Conservation (phyloP, 768 basidiomycete genomes). For the Tephrocybe sp. region DNA sequence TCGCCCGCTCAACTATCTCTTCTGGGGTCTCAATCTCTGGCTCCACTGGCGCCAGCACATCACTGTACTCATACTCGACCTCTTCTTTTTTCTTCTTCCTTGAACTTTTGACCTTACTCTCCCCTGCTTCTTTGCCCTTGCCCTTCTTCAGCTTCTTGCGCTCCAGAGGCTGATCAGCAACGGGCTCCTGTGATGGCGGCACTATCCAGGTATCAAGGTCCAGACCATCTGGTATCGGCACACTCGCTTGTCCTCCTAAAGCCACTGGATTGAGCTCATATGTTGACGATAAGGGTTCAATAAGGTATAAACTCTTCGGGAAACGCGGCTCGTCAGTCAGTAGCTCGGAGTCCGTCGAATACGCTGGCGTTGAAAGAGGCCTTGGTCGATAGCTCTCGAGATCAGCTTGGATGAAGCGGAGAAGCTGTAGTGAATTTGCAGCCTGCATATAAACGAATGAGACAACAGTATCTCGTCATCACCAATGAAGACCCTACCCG, state of each 20-base stretch:
- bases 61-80: conserved; percentile 24
- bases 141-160: conserved; percentile 48
- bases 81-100: conserved; percentile 34
- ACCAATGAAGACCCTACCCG: conserved; percentile 48
- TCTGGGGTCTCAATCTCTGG: conserved; percentile 54
- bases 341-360: conserved; percentile 41
- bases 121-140: conserved; percentile 28
- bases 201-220: conserved; percentile 88
- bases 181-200: conserved; percentile 51
- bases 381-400: conserved; percentile 54
- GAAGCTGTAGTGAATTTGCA: conserved; percentile 75
- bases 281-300: conserved; percentile 72
- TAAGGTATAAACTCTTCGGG: conserved; percentile 88
- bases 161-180: conserved; percentile 38
- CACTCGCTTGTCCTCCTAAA: conserved; percentile 72
- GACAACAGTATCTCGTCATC: conserved; percentile 1
- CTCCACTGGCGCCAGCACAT: conserved; percentile 36
- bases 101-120: conserved; percentile 24
- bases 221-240: conserved; percentile 80
- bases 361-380: conserved; percentile 24
- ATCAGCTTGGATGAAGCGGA: conserved; percentile 77
- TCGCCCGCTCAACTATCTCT: conserved; percentile 58
- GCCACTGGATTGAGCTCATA: conserved; percentile 90
- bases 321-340: conserved; percentile 50
- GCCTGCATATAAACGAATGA: conserved; percentile 47